Conservation (phyloP, 257 asterid species). For the Solanum chilense region DNA sequence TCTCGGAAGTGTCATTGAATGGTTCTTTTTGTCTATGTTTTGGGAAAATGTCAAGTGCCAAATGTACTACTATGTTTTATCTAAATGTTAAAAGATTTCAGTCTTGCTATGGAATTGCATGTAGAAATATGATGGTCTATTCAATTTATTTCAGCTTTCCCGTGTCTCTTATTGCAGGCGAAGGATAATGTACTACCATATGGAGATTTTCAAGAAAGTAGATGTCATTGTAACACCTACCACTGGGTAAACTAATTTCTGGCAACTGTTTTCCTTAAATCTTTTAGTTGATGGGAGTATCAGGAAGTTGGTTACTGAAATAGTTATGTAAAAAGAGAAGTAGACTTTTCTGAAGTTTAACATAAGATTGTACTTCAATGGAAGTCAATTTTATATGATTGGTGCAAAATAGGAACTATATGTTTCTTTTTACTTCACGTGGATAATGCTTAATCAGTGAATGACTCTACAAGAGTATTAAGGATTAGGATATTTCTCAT, state of each 20-base stretch:
- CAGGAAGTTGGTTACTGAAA: not conserved
- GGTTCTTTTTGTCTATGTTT: not conserved
- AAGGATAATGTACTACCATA: slow-evolving; percentile 73
- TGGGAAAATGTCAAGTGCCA: not conserved
- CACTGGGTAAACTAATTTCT: slow-evolving; percentile 47
- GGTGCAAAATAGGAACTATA: not conserved
- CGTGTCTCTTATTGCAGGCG: slow-evolving; percentile 35
- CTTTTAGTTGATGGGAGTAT: not conserved
- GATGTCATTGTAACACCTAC: slow-evolving; percentile 91
- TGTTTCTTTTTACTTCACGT: not conserved
- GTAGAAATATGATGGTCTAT: not conserved
- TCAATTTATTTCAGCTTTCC: not conserved
- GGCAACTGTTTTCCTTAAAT: not conserved
- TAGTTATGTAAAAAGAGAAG: not conserved
- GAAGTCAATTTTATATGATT: not conserved
- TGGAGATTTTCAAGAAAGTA: slow-evolving; percentile 65
- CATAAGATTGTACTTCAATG: not conserved
- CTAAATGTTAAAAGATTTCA: not conserved
- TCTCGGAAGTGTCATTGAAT: not conserved
- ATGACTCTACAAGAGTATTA: not conserved
- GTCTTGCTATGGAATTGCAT: not conserved
- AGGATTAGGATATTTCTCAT: not conserved
- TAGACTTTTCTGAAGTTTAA: not conserved
- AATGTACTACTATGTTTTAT: not conserved
- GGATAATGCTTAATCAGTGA: not conserved